Evolutionary conservation across 208 protist genomes (phyloP).

Genomic region (Leishmania mexicana): DNA sequence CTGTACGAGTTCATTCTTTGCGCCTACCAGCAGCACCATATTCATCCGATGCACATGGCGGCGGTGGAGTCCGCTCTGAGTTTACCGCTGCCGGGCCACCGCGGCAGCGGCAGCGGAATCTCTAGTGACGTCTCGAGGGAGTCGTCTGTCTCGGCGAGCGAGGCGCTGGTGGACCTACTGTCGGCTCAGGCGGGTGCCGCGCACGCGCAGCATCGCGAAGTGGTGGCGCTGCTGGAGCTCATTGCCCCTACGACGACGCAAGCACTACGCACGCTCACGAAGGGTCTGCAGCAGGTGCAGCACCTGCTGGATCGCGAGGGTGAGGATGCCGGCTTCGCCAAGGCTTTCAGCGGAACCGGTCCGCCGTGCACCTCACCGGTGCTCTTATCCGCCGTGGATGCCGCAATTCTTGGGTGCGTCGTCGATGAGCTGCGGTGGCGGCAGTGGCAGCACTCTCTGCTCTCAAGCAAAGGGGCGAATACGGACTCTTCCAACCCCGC

Average conservation of each 20-base stretch:
- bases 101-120: neutral
- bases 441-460: slow-evolving; percentile 11
- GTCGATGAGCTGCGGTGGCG: slow-evolving; percentile 36
- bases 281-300: slow-evolving; percentile 14
- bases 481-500: neutral
- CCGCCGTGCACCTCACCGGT: slow-evolving; percentile 1
- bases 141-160: too few species aligned
- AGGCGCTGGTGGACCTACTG: neutral
- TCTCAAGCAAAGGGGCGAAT: neutral
- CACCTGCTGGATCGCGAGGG: slow-evolving; percentile 23
- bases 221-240: slow-evolving; percentile 24
- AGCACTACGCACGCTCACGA: slow-evolving; percentile 1
- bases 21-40: slow-evolving; percentile 39
- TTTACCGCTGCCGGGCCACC: neutral
- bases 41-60: slow-evolving; percentile 57
- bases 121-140: neutral
- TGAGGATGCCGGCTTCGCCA: too few species aligned
- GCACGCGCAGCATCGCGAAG: slow-evolving; percentile 24
- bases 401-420: slow-evolving; percentile 24
- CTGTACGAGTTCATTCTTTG: slow-evolving; percentile 41
- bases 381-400: slow-evolving; percentile 23
- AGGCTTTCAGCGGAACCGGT: neutral
- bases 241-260: slow-evolving; percentile 14
- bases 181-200: neutral
- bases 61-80: slow-evolving; percentile 31